Percentiles rank a stretch among this genome's conserved stretches.
Conservation (phyloP, 768 basidiomycete genomes). For the Hericium erinaceus region DNA sequence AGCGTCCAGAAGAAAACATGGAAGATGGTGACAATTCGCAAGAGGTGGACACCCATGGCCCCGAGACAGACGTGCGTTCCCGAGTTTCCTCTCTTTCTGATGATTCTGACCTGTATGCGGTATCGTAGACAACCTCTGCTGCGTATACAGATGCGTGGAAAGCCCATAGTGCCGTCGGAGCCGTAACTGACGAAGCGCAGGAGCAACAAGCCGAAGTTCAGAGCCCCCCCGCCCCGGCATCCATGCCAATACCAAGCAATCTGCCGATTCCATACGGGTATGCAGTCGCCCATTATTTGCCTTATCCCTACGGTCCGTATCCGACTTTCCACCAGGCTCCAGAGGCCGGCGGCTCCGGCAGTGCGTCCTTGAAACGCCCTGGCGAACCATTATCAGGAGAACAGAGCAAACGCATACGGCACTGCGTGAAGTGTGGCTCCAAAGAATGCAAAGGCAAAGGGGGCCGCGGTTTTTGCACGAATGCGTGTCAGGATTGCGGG, state of each 20-base stretch:
- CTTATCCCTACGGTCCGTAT: constrained; percentile 28
- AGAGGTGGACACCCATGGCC: neutral
- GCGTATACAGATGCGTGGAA: constrained; percentile 2
- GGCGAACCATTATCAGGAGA: constrained; percentile 17
- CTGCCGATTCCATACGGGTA: constrained; percentile 7
- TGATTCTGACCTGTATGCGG: neutral
- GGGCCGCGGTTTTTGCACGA: constrained; percentile 62
- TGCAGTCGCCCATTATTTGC: constrained; percentile 23
- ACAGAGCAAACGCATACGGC: constrained; percentile 55
- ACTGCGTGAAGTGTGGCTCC: constrained; percentile 77
- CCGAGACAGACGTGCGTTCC: neutral
- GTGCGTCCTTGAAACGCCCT: neutral
- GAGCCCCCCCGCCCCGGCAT: constrained; percentile 16
- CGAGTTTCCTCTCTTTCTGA: neutral
- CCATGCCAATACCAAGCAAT: neutral
- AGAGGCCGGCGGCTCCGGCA: constrained; percentile 6
- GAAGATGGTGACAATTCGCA: neutral
- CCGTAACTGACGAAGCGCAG: neutral
- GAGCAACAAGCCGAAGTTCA: neutral
- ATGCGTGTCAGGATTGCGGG: constrained; percentile 77
- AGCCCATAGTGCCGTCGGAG: neutral
- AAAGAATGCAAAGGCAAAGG: constrained; percentile 81
- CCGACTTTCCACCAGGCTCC: constrained; percentile 21
- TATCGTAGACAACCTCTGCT: neutral
- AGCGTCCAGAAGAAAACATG: neutral